Evolutionary conservation across 2,329 filamentous ascomycete species (phyloP), one percentile per base, ranked within the genome.

Genomic region (Ophiocordyceps sinensis): DNA sequence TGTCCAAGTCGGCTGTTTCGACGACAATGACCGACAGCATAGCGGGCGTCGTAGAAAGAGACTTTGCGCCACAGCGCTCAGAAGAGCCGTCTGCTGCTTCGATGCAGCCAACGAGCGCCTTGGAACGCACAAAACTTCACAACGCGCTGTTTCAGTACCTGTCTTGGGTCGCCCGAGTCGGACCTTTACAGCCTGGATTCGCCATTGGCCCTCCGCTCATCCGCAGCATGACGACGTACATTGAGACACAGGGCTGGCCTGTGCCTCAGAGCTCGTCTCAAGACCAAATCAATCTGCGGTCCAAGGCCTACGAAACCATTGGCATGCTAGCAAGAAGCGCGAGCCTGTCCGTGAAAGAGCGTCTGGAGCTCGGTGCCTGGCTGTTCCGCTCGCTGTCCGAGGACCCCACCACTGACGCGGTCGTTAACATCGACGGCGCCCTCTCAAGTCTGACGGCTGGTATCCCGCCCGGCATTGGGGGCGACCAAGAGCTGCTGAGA

Each of bases 221-320:
- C 15, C 61, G 71, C 9, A 74, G 78, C 37, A 64, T 96, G 51
- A 73, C 74, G 47, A 70, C 75, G 21, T 95, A 86, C 54, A 78
- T 94, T 41, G 71, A 82, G 47, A 70, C 73, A 28, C 85, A 93
- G 58, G 87, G 87, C 6, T 95, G 88, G 88, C 88, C 88, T 2
- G 64, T 64, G 17, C 73, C 80, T 1, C 63, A 75, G 40, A 72
- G 76, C 47, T 57, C 69, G 12, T 70, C 73, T 2, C 59, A 68
- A 11, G 77, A 81, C 38, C 75, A 79, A 41, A 65, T 80, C 41
- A 71, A 74, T 4, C 67, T 94, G 36, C 77, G 89, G 34, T 80
- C 80, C 6, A 79, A 83, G 53, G 87, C 83, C 2, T 96, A 95
- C 58, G 89, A 96, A 57, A 87, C 85, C 0, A 85, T 96, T 32